Conservation (phyloP, 805 yeast genomes). For the Candida tallmaniae region DNA sequence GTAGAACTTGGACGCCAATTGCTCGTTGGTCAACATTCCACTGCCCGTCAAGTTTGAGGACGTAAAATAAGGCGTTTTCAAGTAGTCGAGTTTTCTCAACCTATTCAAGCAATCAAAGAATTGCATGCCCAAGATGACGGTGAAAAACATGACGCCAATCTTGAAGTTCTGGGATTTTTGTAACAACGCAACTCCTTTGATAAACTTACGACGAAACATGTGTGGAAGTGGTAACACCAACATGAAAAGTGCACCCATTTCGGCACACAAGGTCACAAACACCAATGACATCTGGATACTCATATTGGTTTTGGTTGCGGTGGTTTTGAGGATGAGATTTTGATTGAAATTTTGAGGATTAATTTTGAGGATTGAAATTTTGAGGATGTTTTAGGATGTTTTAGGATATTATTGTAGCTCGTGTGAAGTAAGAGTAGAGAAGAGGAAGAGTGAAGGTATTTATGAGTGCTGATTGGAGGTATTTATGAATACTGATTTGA, state of each 20-base stretch:
- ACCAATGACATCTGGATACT: slow-evolving; percentile 43
- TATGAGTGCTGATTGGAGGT: too few relatives aligned
- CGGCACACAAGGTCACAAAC: slow-evolving; percentile 46
- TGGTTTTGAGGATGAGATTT: too few relatives aligned
- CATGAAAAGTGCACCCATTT: slow-evolving; percentile 46
- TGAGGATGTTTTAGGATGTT: too few relatives aligned
- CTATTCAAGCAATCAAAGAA: slow-evolving; percentile 54
- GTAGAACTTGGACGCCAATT: slow-evolving; percentile 55
- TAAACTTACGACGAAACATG: slow-evolving; percentile 39
- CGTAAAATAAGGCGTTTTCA: slow-evolving; percentile 19
- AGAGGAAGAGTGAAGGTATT: too few relatives aligned
- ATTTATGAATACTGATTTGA: too few relatives aligned
- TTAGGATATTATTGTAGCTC: too few relatives aligned
- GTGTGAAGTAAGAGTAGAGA: too few relatives aligned
- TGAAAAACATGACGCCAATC: slow-evolving; percentile 41
- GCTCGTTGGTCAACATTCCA: slow-evolving; percentile 39
- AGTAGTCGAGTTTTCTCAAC: slow-evolving; percentile 19
- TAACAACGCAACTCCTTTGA: slow-evolving; percentile 30
- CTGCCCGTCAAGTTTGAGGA: slow-evolving; percentile 3
- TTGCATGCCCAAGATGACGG: slow-evolving; percentile 42
- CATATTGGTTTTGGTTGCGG: slow-evolving; percentile 19
- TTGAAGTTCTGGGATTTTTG: slow-evolving; percentile 36
- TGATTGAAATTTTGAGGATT: too few relatives aligned
- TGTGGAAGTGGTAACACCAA: slow-evolving; percentile 56
- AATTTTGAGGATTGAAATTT: too few relatives aligned